Conservation (phyloP, 352 stramenopile species). For the Phytopythium delawarense region DNA sequence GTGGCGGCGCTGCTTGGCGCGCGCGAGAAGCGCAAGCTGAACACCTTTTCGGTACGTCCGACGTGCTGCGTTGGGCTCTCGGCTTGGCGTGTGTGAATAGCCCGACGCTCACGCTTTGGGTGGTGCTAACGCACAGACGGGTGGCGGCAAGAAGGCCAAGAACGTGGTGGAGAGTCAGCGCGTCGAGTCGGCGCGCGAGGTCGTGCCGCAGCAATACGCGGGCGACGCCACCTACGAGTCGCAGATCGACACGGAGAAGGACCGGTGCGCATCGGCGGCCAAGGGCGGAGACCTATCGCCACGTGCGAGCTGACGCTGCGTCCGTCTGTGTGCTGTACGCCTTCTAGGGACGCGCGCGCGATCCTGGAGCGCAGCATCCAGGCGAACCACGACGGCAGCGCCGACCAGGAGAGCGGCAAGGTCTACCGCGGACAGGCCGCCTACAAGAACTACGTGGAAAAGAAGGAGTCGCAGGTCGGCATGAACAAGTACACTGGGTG, state of each 20-base stretch:
- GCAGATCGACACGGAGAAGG: slow-evolving; percentile 79
- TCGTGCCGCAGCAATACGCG: slow-evolving; percentile 75
- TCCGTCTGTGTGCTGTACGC: background rate
- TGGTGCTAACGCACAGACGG: slow-evolving; percentile 29
- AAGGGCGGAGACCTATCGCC: too few relatives aligned
- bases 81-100: background rate
- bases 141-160: slow-evolving; percentile 43
- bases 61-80: too few relatives aligned
- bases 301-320: background rate
- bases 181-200: slow-evolving; percentile 68
- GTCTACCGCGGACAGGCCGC: slow-evolving; percentile 78
- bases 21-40: slow-evolving; percentile 24
- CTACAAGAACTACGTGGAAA: slow-evolving; percentile 88
- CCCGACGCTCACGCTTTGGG: background rate
- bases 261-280: slow-evolving; percentile 28
- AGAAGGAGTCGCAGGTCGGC: slow-evolving; percentile 83
- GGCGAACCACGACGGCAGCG: slow-evolving; percentile 62
- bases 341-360: slow-evolving; percentile 64
- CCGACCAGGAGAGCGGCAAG: slow-evolving; percentile 62
- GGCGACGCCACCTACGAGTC: slow-evolving; percentile 80
- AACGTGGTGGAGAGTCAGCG: slow-evolving; percentile 54
- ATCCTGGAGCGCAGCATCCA: slow-evolving; percentile 79
- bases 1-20: slow-evolving; percentile 6
- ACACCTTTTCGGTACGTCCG: slow-evolving; percentile 49
- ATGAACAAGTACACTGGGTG: slow-evolving; percentile 90